phyloP scores from a whole-genome alignment of 2,329 filamentous ascomycete species.

The Pezizomycotina sp. region DNA sequence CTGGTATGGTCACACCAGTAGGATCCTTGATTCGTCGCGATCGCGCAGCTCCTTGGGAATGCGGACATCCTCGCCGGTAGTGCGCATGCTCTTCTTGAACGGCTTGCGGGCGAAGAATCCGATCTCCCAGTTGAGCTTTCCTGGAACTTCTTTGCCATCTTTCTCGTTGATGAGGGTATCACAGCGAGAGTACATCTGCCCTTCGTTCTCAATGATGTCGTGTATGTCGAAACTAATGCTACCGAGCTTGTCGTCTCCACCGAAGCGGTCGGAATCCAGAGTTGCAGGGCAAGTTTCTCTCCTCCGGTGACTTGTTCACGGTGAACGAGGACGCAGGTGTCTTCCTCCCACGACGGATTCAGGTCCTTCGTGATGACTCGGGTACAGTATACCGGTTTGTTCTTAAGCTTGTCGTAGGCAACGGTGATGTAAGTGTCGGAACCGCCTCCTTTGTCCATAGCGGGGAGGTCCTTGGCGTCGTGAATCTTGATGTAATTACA shows the following conservation, averaged over 20 bases:
- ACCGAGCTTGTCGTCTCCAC: conserved; percentile 58
- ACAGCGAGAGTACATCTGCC: conserved; percentile 78
- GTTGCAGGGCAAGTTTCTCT: conserved; percentile 50
- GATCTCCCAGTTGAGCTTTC: conserved; percentile 88
- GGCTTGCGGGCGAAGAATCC: conserved; percentile 87
- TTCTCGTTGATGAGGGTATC: conserved; percentile 72
- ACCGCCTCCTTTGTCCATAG: conserved; percentile 79
- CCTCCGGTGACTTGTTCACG: conserved; percentile 55
- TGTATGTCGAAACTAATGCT: conserved; percentile 64
- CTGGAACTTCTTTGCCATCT: conserved; percentile 74
- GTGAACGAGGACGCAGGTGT: conserved; percentile 50
- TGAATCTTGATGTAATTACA: conserved; percentile 88
- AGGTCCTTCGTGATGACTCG: conserved; percentile 49
- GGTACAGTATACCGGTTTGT: conserved; percentile 25
- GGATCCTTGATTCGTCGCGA: conserved; percentile 65
- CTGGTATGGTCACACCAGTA: conserved; percentile 61
- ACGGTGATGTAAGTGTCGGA: conserved; percentile 93
- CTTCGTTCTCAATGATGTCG: conserved; percentile 84
- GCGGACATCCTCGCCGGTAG: conserved; percentile 66
- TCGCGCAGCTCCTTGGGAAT: conserved; percentile 55
- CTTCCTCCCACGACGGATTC: conserved; percentile 55
- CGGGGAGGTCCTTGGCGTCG: conserved; percentile 71
- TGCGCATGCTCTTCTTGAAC: conserved; percentile 67
- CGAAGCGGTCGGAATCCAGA: conserved; percentile 60
- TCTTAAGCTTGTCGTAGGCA: conserved; percentile 70